phyloP scores from a whole-genome alignment of 176 grass and related monocot genomes.

The Eleusine indica region DNA sequence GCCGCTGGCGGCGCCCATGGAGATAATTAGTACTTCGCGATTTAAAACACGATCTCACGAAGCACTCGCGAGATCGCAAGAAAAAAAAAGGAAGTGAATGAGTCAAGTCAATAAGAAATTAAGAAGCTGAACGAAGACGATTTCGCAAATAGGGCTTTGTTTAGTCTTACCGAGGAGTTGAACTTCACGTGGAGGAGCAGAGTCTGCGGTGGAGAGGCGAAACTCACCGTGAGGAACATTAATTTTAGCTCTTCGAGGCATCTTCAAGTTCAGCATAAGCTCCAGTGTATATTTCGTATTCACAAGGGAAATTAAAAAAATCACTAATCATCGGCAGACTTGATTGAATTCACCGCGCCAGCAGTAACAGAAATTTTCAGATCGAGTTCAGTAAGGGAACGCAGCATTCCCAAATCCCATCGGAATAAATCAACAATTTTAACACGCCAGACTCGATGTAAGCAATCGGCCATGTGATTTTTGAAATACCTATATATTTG shows the following conservation, averaged over 20 bases:
- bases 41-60: neutral
- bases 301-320: neutral
- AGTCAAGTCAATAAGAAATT: neutral
- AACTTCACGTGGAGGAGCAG: constrained; percentile 16
- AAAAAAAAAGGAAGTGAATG: neutral
- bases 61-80: neutral
- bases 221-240: constrained; percentile 15
- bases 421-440: neutral
- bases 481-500: too few species aligned
- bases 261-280: neutral
- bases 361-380: neutral
- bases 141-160: constrained; percentile 17
- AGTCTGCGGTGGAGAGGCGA: neutral
- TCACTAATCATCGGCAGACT: neutral
- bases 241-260: constrained; percentile 29
- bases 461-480: too few species aligned
- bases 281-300: neutral
- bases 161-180: constrained; percentile 55
- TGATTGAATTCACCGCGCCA: neutral
- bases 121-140: neutral
- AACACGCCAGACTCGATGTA: neutral
- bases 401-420: neutral
- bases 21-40: neutral
- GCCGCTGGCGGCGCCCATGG: neutral
- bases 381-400: neutral